phyloP scores from a whole-genome alignment of 345 rosid species.

The Tarenaya hassleriana region DNA sequence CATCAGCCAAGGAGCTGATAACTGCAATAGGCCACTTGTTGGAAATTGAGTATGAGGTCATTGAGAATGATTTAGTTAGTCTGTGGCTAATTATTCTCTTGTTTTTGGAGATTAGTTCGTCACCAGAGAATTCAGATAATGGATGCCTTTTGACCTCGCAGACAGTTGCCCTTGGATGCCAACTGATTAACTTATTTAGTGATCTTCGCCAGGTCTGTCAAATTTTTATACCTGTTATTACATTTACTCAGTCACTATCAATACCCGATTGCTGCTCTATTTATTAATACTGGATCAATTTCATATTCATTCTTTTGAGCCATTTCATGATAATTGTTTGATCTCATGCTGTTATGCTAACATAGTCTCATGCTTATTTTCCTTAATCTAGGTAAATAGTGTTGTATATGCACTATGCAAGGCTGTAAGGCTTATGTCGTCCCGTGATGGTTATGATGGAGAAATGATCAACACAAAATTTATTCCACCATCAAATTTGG shows the following conservation, averaged over 20 bases:
- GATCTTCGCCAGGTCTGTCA: constrained; percentile 89
- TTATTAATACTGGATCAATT: too few species aligned
- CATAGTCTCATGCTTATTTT: constrained; percentile 9
- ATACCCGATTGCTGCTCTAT: too few species aligned
- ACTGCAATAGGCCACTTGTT: constrained; percentile 50
- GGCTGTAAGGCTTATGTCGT: constrained; percentile 51
- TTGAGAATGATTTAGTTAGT: constrained; percentile 54
- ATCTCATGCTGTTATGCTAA: constrained; percentile 4
- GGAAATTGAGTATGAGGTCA: constrained; percentile 74
- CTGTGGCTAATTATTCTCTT: constrained; percentile 64
- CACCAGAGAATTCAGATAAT: constrained; percentile 30
- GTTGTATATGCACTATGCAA: constrained; percentile 58
- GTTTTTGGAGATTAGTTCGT: constrained; percentile 40
- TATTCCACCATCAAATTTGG: constrained; percentile 22
- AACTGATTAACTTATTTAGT: constrained; percentile 63
- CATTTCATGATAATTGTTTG: constrained; percentile 10
- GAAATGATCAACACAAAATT: constrained; percentile 19
- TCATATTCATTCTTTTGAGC: constrained; percentile 4
- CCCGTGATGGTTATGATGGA: constrained; percentile 26
- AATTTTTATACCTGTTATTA: constrained; percentile 3
- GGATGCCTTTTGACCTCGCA: constrained; percentile 36
- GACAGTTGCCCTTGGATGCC: constrained; percentile 53
- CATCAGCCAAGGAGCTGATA: constrained; percentile 54
- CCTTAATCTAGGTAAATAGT: constrained; percentile 56
- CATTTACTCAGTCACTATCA: too few species aligned